Evolutionary conservation across 495 filamentous ascomycete species (phyloP).

Genomic region (Tirmania nivea): DNA sequence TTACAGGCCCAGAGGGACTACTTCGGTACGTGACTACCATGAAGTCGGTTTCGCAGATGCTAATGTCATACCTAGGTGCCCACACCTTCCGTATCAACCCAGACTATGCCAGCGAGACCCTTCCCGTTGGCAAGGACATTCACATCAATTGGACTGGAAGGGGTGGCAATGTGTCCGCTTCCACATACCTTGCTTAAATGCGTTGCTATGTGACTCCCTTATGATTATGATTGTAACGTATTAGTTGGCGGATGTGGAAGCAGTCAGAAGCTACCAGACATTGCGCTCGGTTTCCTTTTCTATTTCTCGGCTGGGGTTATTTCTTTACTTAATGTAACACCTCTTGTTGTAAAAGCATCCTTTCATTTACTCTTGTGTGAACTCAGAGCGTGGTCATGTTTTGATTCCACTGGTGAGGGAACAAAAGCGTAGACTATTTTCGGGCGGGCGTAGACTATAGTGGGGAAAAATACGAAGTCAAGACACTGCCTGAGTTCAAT

Average conservation of each 20-base stretch:
- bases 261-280: background rate
- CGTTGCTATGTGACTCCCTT: background rate
- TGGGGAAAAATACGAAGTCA: too few relatives aligned
- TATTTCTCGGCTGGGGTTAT: too few relatives aligned
- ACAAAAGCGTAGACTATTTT: too few relatives aligned
- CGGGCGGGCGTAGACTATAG: too few relatives aligned
- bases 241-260: background rate
- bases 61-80: conserved; percentile 33
- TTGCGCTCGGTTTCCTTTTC: too few relatives aligned
- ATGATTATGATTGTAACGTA: background rate
- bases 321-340: too few relatives aligned
- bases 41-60: background rate
- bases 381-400: too few relatives aligned
- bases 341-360: too few relatives aligned
- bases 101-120: conserved; percentile 59
- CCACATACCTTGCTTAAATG: conserved; percentile 83
- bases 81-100: conserved; percentile 99
- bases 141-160: conserved; percentile 99
- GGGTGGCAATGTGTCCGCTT: conserved; percentile 88
- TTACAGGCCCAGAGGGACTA: conserved; percentile 98
- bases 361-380: too few relatives aligned
- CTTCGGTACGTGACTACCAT: conserved; percentile 32
- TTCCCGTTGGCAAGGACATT: conserved; percentile 70
- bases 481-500: too few relatives aligned
- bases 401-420: too few relatives aligned